These are phyloP conservation scores for Dactylonectria estremocensis DNA, from an alignment of 2,329 filamentous ascomycete genomes.

Conservation along the genomic window DNA sequence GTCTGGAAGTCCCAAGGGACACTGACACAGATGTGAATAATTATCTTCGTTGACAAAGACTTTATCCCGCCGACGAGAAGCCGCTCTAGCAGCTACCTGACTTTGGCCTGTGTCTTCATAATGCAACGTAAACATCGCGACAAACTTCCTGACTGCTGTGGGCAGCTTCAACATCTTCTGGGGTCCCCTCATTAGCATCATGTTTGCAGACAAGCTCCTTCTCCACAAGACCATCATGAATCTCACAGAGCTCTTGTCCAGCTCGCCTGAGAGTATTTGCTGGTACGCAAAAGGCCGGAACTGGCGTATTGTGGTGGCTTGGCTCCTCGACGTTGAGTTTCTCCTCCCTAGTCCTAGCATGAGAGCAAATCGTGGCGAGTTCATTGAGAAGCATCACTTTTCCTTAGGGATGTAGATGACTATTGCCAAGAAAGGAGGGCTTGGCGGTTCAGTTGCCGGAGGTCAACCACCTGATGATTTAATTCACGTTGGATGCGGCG, in stretches of 20 bases:
- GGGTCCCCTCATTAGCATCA: conserved; percentile 19
- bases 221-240: conserved; percentile 50
- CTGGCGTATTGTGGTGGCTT: conserved; percentile 38
- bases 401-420: no score
- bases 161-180: conserved; percentile 22
- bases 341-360: no score
- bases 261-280: conserved; percentile 37
- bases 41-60: conserved; percentile 50
- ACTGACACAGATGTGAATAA: conserved; percentile 43
- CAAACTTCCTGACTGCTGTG: conserved; percentile 23
- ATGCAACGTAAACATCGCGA: conserved; percentile 41
- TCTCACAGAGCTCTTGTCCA: conserved; percentile 45
- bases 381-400: no score
- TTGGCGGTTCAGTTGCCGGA: no score
- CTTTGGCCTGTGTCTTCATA: conserved; percentile 36
- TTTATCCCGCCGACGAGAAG: conserved; percentile 43
- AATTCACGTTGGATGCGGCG: no score
- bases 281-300: conserved; percentile 45
- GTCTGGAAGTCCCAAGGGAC: conserved; percentile 44
- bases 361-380: no score
- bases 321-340: conserved; percentile 29
- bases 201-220: conserved; percentile 40
- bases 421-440: no score
- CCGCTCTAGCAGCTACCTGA: conserved; percentile 47
- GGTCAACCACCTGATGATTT: no score